Base-by-base conservation (phyloP, 148 eudicot genomes). In the Rheum nobile region DNA sequence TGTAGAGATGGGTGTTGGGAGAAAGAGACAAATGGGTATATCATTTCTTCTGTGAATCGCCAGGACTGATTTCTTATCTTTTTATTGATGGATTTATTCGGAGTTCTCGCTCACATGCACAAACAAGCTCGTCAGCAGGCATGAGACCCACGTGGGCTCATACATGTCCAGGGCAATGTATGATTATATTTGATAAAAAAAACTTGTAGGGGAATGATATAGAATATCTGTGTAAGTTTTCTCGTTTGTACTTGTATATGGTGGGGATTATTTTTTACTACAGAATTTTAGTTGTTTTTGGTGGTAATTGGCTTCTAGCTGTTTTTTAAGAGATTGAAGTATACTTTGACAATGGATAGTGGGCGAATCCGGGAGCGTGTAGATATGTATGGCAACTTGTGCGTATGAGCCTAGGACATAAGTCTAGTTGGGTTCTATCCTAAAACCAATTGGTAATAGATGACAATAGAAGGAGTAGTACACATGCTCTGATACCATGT, bases 91-190 rank as follows among this genome's bases (percentile, higher is more conserved):
- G 70, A 65, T 34, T 65, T 65, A 32, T 34, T 65, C 70, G 22
- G 6, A 65, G 6, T 19, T 65, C 21, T 31, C 14, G 32, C 41
- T 65, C 70, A 65, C 70, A 65, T 65, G 70, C 70, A 65, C 4
- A 17, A 4, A 16, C 55, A 34, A 26, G 34, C 41, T 65, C 70
- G 13, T 57, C 32, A 26, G 16, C 31, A 57, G 31, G 14, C 31
- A 57, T 4, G 70, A 61, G 68, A 16, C 68, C 68, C 68, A 61
- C 68, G 68, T 61, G 68, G 68, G 68, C n/a, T 61, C 68, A 61
- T 55, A 55, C 37, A 29, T 61, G 68, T 29, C 29, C 68, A 61
- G 68, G 16, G 37, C 8, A 13, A 29, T 61, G 68, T 37, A 29
- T 61, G 6, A 29, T 52, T 19, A 19, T 28, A 12, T 54, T 22